Evolutionary conservation across 2,329 filamentous ascomycete genomes (phyloP).

Genomic region (Microdochium paspali): DNA sequence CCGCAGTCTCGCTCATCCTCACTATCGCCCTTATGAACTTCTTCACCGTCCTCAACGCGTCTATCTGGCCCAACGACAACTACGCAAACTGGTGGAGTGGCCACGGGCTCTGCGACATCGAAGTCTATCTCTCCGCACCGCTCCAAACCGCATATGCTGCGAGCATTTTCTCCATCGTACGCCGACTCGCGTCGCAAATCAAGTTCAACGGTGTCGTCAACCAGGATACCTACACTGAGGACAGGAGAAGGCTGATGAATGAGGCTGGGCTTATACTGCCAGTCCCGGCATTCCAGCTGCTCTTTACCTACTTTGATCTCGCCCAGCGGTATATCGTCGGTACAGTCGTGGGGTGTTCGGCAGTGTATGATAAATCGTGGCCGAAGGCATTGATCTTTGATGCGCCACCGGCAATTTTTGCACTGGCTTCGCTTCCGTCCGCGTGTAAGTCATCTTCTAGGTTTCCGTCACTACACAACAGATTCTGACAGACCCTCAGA

Average conservation of each 20-base stretch:
- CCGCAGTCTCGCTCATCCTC: slow-evolving; percentile 38
- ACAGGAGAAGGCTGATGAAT: slow-evolving; percentile 13
- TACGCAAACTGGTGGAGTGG: slow-evolving; percentile 41
- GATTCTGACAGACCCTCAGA: slow-evolving; percentile 17
- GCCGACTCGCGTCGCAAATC: slow-evolving; percentile 41
- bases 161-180: slow-evolving; percentile 45
- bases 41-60: slow-evolving; percentile 36
- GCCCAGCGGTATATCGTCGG: slow-evolving; percentile 38
- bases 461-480: not conserved
- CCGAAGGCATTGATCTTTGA: slow-evolving; percentile 38
- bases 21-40: slow-evolving; percentile 36
- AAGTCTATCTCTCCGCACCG: slow-evolving; percentile 25
- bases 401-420: slow-evolving; percentile 32
- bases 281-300: slow-evolving; percentile 37
- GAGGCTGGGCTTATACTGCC: slow-evolving; percentile 48
- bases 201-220: slow-evolving; percentile 28
- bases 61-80: slow-evolving; percentile 45
- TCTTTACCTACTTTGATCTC: slow-evolving; percentile 36
- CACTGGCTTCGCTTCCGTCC: slow-evolving; percentile 32
- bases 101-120: slow-evolving; percentile 42
- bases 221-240: not conserved
- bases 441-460: slow-evolving; percentile 31
- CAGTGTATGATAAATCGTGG: slow-evolving; percentile 33
- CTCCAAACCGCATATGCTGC: slow-evolving; percentile 35
- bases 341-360: slow-evolving; percentile 39